These are phyloP conservation scores for Lecanoromycetidae sp. DNA, from an alignment of 2,329 filamentous ascomycete species.

Conservation along the genomic window DNA sequence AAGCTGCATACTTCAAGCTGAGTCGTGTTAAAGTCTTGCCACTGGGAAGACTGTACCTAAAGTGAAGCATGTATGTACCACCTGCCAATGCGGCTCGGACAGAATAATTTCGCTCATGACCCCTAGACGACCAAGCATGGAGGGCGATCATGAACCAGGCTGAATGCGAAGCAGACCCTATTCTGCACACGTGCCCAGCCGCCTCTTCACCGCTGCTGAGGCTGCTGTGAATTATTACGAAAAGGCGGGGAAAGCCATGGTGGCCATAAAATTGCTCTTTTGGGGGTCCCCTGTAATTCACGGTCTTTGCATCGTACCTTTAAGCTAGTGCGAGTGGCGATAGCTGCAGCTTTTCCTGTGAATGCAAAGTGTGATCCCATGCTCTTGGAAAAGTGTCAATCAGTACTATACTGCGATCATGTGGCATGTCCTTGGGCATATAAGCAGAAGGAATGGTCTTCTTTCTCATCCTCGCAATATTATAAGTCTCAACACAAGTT, in stretches of 20 bases:
- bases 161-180: not conserved
- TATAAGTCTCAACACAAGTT: not conserved
- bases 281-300: not conserved
- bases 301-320: not conserved
- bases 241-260: not conserved
- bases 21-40: too few relatives aligned
- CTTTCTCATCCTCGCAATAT: not conserved
- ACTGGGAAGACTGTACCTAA: not conserved
- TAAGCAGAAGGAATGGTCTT: not conserved
- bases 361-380: not conserved
- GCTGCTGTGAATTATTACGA: not conserved
- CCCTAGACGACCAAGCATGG: not conserved
- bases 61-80: not conserved
- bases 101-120: not conserved
- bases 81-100: not conserved
- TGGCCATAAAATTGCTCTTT: not conserved
- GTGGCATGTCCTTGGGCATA: not conserved
- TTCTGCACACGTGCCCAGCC: not conserved
- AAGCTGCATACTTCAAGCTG: too few relatives aligned
- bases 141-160: not conserved
- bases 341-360: not conserved
- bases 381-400: not conserved
- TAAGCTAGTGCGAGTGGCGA: not conserved
- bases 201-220: not conserved
- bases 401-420: not conserved